phyloP scores from a whole-genome alignment of 2,329 filamentous ascomycete genomes.

The Falciphora oryzae region DNA sequence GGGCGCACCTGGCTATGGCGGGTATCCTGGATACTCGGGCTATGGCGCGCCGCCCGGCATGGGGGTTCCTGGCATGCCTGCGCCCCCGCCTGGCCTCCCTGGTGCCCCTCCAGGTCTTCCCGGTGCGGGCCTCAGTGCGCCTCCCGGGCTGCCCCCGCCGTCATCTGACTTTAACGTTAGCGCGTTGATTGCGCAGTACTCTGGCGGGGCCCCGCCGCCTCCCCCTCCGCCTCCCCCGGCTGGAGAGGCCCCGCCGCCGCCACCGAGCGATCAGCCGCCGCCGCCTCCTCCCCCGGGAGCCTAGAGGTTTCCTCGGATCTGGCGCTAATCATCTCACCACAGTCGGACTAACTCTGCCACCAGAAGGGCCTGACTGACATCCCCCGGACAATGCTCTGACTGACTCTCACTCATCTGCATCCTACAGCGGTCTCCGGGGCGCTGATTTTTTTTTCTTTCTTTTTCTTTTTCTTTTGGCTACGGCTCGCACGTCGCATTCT shows the following conservation, averaged over 20 bases:
- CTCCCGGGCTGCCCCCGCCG: slow-evolving; percentile 33
- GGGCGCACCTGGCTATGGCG: slow-evolving; percentile 42
- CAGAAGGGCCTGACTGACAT: not conserved
- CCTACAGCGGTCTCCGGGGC: not conserved
- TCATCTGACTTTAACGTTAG: slow-evolving; percentile 54
- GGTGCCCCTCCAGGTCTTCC: slow-evolving; percentile 14
- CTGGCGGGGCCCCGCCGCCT: slow-evolving; percentile 23
- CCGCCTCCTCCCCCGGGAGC: slow-evolving; percentile 24
- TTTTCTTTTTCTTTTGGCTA: not conserved
- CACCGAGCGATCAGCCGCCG: slow-evolving; percentile 30
- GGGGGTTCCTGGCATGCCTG: slow-evolving; percentile 15
- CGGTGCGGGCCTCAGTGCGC: not conserved
- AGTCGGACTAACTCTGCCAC: not conserved
- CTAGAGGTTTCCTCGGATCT: not conserved
- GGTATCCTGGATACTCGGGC: slow-evolving; percentile 25
- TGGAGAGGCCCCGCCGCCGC: slow-evolving; percentile 29
- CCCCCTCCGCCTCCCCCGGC: slow-evolving; percentile 18
- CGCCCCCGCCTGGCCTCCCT: slow-evolving; percentile 2
- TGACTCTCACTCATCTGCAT: not conserved
- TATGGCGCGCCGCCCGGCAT: slow-evolving; percentile 50
- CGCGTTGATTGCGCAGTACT: slow-evolving; percentile 60
- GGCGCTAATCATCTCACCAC: not conserved
- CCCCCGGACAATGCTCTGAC: not conserved
- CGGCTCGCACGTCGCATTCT: not conserved
- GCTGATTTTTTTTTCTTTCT: not conserved